phyloP scores from a whole-genome alignment of 306 rosid species.

The Trifolium pratense region DNA sequence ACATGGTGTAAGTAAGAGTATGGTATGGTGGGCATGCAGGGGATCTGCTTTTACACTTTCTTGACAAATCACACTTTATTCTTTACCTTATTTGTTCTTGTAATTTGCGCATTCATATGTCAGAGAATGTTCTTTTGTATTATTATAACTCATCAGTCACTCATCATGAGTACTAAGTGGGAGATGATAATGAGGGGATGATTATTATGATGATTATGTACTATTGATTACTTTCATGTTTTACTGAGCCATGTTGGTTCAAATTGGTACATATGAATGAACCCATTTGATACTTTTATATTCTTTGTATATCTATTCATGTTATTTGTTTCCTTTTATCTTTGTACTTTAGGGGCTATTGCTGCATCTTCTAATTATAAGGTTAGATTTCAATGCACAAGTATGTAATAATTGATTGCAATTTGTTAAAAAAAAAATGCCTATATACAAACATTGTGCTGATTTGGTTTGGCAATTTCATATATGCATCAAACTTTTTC shows the following conservation, averaged over 20 bases:
- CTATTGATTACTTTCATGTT: slow-evolving; percentile 37
- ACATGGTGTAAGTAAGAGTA: slow-evolving; percentile 39
- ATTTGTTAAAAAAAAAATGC: slow-evolving; percentile 13
- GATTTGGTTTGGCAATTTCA: slow-evolving; percentile 24
- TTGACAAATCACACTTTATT: slow-evolving; percentile 49
- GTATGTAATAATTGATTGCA: slow-evolving; percentile 10
- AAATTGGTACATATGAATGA: slow-evolving; percentile 1
- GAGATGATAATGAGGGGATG: slow-evolving; percentile 41
- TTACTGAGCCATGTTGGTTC: slow-evolving; percentile 27
- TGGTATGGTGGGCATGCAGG: slow-evolving; percentile 30
- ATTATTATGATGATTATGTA: slow-evolving; percentile 40
- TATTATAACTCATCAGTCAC: slow-evolving; percentile 48
- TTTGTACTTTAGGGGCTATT: background rate
- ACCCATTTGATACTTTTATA: background rate
- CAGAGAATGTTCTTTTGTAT: slow-evolving; percentile 57
- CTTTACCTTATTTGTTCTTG: slow-evolving; percentile 43
- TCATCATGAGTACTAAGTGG: slow-evolving; percentile 47
- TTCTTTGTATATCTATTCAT: background rate
- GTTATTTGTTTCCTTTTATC: slow-evolving; percentile 4
- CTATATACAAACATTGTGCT: slow-evolving; percentile 1
- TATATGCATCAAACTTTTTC: slow-evolving; percentile 35
- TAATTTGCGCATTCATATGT: slow-evolving; percentile 45
- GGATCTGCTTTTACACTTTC: slow-evolving; percentile 57
- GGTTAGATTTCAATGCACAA: slow-evolving; percentile 8
- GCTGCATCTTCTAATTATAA: background rate